phyloP scores from a whole-genome alignment of 2,329 filamentous ascomycete species.

The Metarhizium brunneum region DNA sequence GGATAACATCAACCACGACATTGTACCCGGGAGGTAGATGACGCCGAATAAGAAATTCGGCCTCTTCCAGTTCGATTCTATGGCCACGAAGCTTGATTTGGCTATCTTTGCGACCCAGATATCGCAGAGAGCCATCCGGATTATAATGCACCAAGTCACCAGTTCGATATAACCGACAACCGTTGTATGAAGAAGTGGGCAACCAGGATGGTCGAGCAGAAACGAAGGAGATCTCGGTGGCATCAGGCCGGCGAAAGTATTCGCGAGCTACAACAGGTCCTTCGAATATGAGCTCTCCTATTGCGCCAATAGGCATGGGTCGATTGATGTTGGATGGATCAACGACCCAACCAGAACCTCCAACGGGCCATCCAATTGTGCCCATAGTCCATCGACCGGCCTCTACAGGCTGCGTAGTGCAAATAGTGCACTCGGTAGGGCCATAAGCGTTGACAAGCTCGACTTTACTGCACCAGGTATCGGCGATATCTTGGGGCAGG shows the following conservation, averaged over 20 bases:
- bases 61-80: neutral
- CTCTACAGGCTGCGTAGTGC: neutral
- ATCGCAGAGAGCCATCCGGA: neutral
- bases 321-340: neutral
- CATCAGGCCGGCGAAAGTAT: constrained; percentile 1
- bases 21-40: no score
- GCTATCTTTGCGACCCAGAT: neutral
- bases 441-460: neutral
- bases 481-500: neutral
- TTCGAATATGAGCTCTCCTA: constrained; percentile 10
- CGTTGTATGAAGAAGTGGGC: no score
- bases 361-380: constrained; percentile 3
- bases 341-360: constrained; percentile 5
- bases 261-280: constrained; percentile 7
- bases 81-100: neutral
- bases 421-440: neutral
- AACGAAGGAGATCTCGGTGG: neutral
- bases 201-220: neutral
- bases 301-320: constrained; percentile 5
- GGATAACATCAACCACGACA: no score
- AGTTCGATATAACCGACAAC: no score
- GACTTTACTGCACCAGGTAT: neutral
- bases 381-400: neutral
- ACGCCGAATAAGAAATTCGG: neutral
- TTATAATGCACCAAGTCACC: no score